Conservation (phyloP, 2,329 filamentous ascomycete genomes). For the Cladophialophora bantiana region DNA sequence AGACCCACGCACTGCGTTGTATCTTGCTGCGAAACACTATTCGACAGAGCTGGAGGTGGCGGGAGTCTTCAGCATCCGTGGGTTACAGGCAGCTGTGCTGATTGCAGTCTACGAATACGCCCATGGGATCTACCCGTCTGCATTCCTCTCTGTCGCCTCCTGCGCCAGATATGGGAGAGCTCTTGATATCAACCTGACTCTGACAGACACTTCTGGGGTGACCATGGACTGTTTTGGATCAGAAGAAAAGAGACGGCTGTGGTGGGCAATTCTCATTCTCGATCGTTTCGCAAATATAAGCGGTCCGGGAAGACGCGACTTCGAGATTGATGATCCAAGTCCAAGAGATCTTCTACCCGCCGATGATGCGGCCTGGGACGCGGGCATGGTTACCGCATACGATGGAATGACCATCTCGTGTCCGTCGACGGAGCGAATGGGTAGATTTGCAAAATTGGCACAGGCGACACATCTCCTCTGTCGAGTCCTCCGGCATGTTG, state of each 20-base stretch:
- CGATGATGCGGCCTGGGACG: conserved; percentile 10
- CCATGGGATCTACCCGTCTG: conserved; percentile 46
- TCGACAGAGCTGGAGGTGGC: conserved; percentile 35
- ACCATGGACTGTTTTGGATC: conserved; percentile 22
- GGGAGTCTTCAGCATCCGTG: conserved; percentile 38
- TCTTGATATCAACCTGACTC: conserved; percentile 26
- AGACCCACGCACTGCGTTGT: conserved; percentile 28
- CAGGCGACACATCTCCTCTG: conserved; percentile 20
- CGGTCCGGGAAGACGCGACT: not conserved
- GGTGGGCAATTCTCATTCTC: conserved; percentile 43
- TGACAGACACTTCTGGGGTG: conserved; percentile 18
- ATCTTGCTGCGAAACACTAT: conserved; percentile 32
- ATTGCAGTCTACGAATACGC: conserved; percentile 44
- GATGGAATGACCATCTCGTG: conserved; percentile 10
- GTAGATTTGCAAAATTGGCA: conserved; percentile 10
- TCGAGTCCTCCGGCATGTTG: conserved; percentile 8
- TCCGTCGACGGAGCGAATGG: conserved; percentile 10
- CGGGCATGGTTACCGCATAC: conserved; percentile 1
- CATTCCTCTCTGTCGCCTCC: conserved; percentile 40
- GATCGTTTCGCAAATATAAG: conserved; percentile 39
- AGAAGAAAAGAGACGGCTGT: conserved; percentile 41
- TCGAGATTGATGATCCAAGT: conserved; percentile 12
- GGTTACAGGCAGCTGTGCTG: conserved; percentile 43
- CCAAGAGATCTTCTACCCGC: conserved; percentile 6
- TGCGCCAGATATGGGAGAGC: conserved; percentile 31